Evolutionary conservation across 1,284 basidiomycete genomes (phyloP), one percentile per base, ranked within the genome.

Genomic region (Ceratobasidium sp.): DNA sequence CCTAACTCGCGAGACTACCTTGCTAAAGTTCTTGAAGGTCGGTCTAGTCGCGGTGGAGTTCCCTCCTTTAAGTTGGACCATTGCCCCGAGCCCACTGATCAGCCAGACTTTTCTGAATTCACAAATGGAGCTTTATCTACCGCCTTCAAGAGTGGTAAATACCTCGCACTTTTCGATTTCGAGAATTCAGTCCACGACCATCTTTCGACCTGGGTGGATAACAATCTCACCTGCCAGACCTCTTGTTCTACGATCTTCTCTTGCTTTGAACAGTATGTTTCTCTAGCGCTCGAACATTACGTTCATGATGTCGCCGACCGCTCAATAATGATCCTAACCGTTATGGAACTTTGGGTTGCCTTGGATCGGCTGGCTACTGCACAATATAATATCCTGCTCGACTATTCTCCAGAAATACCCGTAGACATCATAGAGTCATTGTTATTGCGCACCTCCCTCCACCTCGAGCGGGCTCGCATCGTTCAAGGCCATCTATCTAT

Each of bases 361-460:
- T 82, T 90, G 0, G 89, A 90, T 80, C 83, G 82, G 40, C n/a
- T 87, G 0, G 84, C 81, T 6, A 81, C 86, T 9, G 33, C 28
- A 0, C 82, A 84, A 2, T 83, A 83, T 60, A 86, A 86, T 0
- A 81, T 89, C 0, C 82, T 90, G 0, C 60, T 51, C 0, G 81
- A 86, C 3, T 90, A 87, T 73, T 86, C 87, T 2, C 89, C 89
- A 0, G 89, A 89, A 78, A 81, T 90, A 0, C 82, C 86, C 0
- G 42, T 75, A 0, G 53, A 55, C 0, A 81, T 89, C 15, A 79
- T 89, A 20, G 83, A 87, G 15, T 77, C 83, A 0, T 82, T 90
- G 9, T 81, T 90, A 0, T 81, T 90, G 13, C 84, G 84, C 10
- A 84, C 83, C 55, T 77, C 80, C 0, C 56, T 75, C 0, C 79